Conservation (phyloP, 306 rosid species). For the Acmispon strigosus region DNA sequence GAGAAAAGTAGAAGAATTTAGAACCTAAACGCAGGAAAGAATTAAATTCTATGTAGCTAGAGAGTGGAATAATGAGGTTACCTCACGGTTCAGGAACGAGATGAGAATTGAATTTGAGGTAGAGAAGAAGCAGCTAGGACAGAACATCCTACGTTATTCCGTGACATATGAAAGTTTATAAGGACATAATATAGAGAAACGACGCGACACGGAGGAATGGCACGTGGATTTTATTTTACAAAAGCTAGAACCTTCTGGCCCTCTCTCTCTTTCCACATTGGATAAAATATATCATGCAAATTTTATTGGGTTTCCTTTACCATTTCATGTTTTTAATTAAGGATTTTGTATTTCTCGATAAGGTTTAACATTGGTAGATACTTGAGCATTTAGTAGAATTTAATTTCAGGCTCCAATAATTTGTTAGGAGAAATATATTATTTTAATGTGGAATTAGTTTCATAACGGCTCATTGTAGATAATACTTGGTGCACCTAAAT, state of each 20-base stretch:
- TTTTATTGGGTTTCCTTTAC: too few relatives aligned
- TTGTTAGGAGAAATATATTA: too few relatives aligned
- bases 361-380: too few relatives aligned
- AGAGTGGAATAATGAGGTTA: background rate
- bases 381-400: too few relatives aligned
- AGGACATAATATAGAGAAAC: background rate
- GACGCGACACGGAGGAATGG: background rate
- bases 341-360: too few relatives aligned
- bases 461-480: too few relatives aligned
- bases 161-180: background rate
- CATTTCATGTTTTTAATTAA: background rate
- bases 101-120: background rate
- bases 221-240: constrained; percentile 24
- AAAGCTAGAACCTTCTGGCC: constrained; percentile 27
- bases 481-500: too few relatives aligned
- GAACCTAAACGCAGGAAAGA: background rate
- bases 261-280: background rate
- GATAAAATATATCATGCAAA: too few relatives aligned
- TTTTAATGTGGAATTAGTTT: too few relatives aligned
- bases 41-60: background rate
- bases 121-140: too few relatives aligned
- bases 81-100: background rate
- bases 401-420: too few relatives aligned
- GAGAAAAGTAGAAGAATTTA: background rate
- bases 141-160: background rate